phyloP scores from a whole-genome alignment of 2,329 filamentous ascomycete species.

The Basipetospora sp. region DNA sequence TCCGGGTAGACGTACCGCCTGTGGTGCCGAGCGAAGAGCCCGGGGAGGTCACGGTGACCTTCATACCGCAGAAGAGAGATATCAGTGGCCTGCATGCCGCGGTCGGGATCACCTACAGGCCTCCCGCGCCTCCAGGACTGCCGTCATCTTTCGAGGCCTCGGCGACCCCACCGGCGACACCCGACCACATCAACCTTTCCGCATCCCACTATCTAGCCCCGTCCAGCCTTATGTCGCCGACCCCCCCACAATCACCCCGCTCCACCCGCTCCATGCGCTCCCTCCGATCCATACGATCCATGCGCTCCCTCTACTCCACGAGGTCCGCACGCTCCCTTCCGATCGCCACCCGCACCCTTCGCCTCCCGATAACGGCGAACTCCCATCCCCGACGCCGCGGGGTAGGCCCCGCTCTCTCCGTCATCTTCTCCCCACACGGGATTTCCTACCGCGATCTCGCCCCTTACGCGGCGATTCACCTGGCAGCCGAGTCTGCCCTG shows the following conservation, averaged over 20 bases:
- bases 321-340: slow-evolving; percentile 12
- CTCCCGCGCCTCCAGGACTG: slow-evolving; percentile 20
- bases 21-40: slow-evolving; percentile 34
- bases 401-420: slow-evolving; percentile 31
- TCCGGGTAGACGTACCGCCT: slow-evolving; percentile 38
- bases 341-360: not conserved
- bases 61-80: slow-evolving; percentile 46
- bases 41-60: slow-evolving; percentile 58
- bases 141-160: slow-evolving; percentile 9
- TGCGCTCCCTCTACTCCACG: slow-evolving; percentile 22
- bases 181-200: not conserved
- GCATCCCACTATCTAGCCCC: too few species aligned
- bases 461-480: slow-evolving; percentile 41
- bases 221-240: slow-evolving; percentile 16
- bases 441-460: slow-evolving; percentile 37
- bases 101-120: slow-evolving; percentile 57
- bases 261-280: not conserved
- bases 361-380: not conserved
- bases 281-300: slow-evolving; percentile 17
- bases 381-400: not conserved
- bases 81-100: slow-evolving; percentile 48
- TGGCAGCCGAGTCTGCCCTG: slow-evolving; percentile 39
- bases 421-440: slow-evolving; percentile 53
- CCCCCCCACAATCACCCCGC: slow-evolving; percentile 22
- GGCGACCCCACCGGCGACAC: slow-evolving; percentile 9